phyloP scores from a whole-genome alignment of 2,329 filamentous ascomycete genomes.

The Chrysosporium queenslandicum region DNA sequence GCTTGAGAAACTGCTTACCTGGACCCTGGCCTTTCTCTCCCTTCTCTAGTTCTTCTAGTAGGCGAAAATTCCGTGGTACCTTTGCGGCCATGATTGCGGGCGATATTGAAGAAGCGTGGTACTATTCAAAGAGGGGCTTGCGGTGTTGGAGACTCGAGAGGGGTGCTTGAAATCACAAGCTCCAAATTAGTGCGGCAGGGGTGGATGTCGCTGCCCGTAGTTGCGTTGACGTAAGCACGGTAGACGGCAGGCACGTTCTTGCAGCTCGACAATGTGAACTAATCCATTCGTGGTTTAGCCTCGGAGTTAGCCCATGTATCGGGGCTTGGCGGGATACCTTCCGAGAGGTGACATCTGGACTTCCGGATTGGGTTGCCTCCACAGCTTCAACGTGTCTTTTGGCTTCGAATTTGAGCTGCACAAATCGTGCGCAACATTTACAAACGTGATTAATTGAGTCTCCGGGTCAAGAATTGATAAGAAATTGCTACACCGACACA shows the following conservation, averaged over 20 bases:
- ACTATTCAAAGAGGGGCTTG: constrained; percentile 1
- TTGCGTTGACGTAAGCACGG: not conserved
- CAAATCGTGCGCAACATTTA: no score
- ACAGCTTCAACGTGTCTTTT: not conserved
- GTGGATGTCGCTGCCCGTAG: not conserved
- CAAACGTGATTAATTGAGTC: no score
- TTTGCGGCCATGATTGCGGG: constrained; percentile 51
- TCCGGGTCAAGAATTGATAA: no score
- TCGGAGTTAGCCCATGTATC: not conserved
- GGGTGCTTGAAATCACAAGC: not conserved
- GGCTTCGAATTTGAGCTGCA: not conserved
- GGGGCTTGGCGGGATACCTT: not conserved
- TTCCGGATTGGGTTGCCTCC: constrained; percentile 1
- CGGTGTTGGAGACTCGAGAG: not conserved
- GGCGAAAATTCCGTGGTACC: constrained; percentile 88
- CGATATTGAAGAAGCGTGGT: constrained; percentile 3
- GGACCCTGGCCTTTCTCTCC: constrained; percentile 95
- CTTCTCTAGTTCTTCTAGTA: constrained; percentile 96
- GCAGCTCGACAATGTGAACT: not conserved
- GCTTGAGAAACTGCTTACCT: constrained; percentile 37
- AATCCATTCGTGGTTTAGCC: not conserved
- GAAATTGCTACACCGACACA: not conserved
- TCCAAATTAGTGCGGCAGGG: not conserved
- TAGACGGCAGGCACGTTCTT: not conserved
- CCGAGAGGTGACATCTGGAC: not conserved